Base-by-base conservation (phyloP, 2,329 filamentous ascomycete genomes). In the Colletotrichum lupini region DNA sequence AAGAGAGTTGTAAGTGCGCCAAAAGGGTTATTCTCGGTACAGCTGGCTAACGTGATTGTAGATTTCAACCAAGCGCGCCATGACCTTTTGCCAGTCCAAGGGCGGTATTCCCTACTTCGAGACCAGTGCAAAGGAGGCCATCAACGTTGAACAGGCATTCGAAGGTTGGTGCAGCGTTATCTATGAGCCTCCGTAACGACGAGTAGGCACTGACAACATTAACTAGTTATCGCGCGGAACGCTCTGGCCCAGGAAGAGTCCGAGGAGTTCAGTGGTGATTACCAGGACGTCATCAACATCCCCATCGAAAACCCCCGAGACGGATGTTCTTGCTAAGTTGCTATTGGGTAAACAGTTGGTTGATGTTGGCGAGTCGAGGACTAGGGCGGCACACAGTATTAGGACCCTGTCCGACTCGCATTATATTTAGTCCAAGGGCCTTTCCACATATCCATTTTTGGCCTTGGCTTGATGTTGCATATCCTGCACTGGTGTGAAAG, bases 41-140 rank as follows among this genome's bases (percentile, higher is more conserved):
- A 30, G 42, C 35, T 30, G 53, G 59, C 61, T 64, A 24, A 76
- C 28, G 11, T 12, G 46, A 22, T 22, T 24, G 57, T 24, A 94
- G 92, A 97, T 99, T 79, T 97, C 95, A 35, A 95, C 93, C 80
- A 98, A 98, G 90, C 91, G 97, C 76, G 97, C 97, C 73, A 95
- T 96, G 91, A 95, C 96, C 16, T 99, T 98, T 83, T 99, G 97
- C 84, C 95, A 98, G 84, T 97, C 95, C 70, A 98, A 98, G 85
- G 96, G 96, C 60, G 95, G 95, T 73, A 98, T 99, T 76, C 97
- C 97, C 22, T 99, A 99, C 85, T 99, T 99, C 80, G 97, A 99
- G 90, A 99, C 97, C 22, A 98, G 95, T 84, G 97, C 97, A 74
- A 99, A 99, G 87, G 97, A 99, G 84, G 97, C 96, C 74, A 93